A percentile compares a stretch with the other conserved stretches of the same genome.
Conservation (phyloP, 2,329 filamentous ascomycete genomes). For the Pseudogymnoascus pannorum region DNA sequence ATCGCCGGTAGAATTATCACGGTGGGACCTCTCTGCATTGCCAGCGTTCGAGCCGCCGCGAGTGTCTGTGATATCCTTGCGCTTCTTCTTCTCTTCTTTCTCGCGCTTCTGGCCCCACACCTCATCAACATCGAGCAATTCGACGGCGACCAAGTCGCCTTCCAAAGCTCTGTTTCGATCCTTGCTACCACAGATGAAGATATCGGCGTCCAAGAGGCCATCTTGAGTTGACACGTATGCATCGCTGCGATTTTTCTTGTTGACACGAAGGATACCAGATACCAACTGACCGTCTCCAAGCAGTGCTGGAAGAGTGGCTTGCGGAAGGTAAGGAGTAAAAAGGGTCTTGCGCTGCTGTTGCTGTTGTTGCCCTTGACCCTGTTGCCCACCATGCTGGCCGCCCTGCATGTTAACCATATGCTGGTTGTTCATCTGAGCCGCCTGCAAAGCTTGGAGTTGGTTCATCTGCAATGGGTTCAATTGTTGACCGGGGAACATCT, state of each 20-base stretch:
- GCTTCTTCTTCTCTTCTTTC: conserved; percentile 99
- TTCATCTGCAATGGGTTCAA: conserved; percentile 81
- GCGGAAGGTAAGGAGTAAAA: conserved; percentile 94
- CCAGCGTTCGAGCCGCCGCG: conserved; percentile 69
- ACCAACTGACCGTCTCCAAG: conserved; percentile 90
- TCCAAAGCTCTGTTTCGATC: conserved; percentile 95
- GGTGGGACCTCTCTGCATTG: conserved; percentile 51
- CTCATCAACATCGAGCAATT: conserved; percentile 94
- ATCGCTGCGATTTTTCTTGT: conserved; percentile 99
- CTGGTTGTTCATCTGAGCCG: conserved; percentile 74
- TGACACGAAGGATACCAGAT: conserved; percentile 91
- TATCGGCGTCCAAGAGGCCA: conserved; percentile 82
- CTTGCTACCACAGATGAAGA: conserved; percentile 99
- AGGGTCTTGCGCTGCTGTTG: conserved; percentile 96
- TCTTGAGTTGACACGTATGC: conserved; percentile 95
- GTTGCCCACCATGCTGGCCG: conserved; percentile 64
- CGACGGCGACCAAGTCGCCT: conserved; percentile 89
- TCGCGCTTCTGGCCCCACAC: conserved; percentile 98
- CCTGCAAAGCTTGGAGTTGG: conserved; percentile 87
- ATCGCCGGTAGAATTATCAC: conserved; percentile 53
- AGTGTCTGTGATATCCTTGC: conserved; percentile 95
- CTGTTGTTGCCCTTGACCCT: conserved; percentile 64
- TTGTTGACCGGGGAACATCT: conserved; percentile 74
- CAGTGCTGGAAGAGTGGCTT: conserved; percentile 85
- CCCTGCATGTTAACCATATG: conserved; percentile 59